phyloP scores from a whole-genome alignment of 176 grass and related monocot genomes.

The Aechmea fasciata region DNA sequence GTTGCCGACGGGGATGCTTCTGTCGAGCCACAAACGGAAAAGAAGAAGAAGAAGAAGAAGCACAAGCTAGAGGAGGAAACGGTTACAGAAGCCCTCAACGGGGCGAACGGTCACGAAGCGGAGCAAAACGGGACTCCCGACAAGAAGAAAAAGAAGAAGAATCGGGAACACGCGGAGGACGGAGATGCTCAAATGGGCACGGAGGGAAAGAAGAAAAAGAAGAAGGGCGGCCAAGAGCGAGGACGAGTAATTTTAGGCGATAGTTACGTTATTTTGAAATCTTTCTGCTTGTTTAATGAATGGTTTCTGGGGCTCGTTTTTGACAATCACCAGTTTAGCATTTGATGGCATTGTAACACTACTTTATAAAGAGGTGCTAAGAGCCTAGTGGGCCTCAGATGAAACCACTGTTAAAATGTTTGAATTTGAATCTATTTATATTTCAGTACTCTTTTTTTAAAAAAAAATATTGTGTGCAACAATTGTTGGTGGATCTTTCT shows the following conservation, averaged over 20 bases:
- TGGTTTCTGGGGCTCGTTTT: too few relatives aligned
- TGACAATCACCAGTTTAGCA: too few relatives aligned
- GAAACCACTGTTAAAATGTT: too few relatives aligned
- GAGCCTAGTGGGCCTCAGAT: too few relatives aligned
- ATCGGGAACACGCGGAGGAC: slow-evolving; percentile 18
- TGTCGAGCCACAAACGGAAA: slow-evolving; percentile 39
- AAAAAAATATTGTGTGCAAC: too few relatives aligned
- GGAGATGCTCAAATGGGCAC: slow-evolving; percentile 26
- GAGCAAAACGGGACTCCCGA: slow-evolving; percentile 41
- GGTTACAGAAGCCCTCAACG: background rate
- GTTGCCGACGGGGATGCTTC: slow-evolving; percentile 28
- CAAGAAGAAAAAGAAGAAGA: slow-evolving; percentile 58
- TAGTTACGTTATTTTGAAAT: too few relatives aligned
- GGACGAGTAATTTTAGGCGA: background rate
- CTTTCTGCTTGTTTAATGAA: too few relatives aligned
- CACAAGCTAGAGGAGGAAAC: slow-evolving; percentile 40
- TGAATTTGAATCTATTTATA: too few relatives aligned
- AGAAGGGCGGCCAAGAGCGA: slow-evolving; percentile 26
- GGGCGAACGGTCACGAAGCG: slow-evolving; percentile 20
- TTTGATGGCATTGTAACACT: too few relatives aligned
- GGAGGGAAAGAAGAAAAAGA: slow-evolving; percentile 52
- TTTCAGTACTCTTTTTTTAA: too few relatives aligned
- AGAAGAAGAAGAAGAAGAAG: slow-evolving; percentile 78
- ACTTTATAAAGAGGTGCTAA: too few relatives aligned
- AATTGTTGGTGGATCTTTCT: too few relatives aligned